These are phyloP conservation scores for Hypoxylon sp. DNA, from an alignment of 2,329 filamentous ascomycete species.

Conservation along the genomic window DNA sequence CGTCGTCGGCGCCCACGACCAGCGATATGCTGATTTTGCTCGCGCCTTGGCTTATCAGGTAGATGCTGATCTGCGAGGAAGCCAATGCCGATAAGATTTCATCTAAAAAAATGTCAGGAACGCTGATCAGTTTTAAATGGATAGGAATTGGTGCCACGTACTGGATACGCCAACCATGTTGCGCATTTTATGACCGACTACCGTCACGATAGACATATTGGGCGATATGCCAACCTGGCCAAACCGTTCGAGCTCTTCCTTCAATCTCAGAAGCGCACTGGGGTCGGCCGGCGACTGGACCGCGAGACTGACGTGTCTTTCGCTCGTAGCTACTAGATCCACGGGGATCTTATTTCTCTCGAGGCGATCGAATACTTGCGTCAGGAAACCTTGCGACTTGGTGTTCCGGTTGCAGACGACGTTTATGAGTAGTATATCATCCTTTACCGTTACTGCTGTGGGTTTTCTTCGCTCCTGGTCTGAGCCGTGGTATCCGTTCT, in stretches of 20 bases:
- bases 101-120: slow-evolving; percentile 29
- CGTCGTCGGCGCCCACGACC: slow-evolving; percentile 42
- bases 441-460: slow-evolving; percentile 45
- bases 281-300: slow-evolving; percentile 40
- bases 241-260: slow-evolving; percentile 42
- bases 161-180: slow-evolving; percentile 45
- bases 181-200: slow-evolving; percentile 45
- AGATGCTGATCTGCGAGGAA: slow-evolving; percentile 41
- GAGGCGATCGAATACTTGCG: slow-evolving; percentile 43
- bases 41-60: slow-evolving; percentile 45
- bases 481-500: slow-evolving; percentile 44
- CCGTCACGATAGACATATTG: slow-evolving; percentile 45
- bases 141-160: slow-evolving; percentile 25
- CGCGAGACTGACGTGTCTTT: slow-evolving; percentile 44
- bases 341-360: slow-evolving; percentile 43
- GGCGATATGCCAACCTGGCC: slow-evolving; percentile 40
- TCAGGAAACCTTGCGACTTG: slow-evolving; percentile 44
- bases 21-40: slow-evolving; percentile 46
- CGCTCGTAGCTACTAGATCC: slow-evolving; percentile 45
- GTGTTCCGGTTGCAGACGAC: slow-evolving; percentile 45
- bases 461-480: slow-evolving; percentile 42
- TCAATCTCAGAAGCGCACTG: slow-evolving; percentile 36
- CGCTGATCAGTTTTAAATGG: neutral
- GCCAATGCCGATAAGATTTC: slow-evolving; percentile 43
- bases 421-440: slow-evolving; percentile 44